phyloP scores from a whole-genome alignment of 2,329 filamentous ascomycete genomes.

The Phialocephala subalpina region DNA sequence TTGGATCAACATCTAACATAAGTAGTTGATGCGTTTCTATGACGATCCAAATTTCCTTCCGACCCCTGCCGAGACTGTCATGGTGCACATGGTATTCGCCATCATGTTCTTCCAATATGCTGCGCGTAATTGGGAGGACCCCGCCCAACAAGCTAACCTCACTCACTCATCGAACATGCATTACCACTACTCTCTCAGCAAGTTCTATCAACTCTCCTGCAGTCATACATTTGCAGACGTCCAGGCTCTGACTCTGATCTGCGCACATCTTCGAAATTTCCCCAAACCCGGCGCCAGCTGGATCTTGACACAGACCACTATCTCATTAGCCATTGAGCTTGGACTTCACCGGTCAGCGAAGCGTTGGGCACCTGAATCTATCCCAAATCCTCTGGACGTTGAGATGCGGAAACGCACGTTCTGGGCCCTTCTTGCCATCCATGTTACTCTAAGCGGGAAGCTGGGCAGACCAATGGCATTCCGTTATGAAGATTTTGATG shows the following conservation, averaged over 20 bases:
- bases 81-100: conserved; percentile 81
- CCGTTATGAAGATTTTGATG: conserved; percentile 77
- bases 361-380: conserved; percentile 56
- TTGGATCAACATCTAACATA: conserved; percentile 15
- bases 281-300: conserved; percentile 81
- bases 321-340: conserved; percentile 76
- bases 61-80: conserved; percentile 70
- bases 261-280: conserved; percentile 76
- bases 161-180: conserved; percentile 77
- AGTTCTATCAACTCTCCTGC: conserved; percentile 70
- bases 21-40: conserved; percentile 70
- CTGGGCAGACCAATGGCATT: conserved; percentile 81
- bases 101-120: conserved; percentile 81
- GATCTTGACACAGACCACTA: conserved; percentile 69
- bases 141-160: conserved; percentile 60
- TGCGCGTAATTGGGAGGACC: conserved; percentile 68
- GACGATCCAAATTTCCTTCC: conserved; percentile 72
- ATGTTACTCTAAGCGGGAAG: conserved; percentile 75
- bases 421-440: conserved; percentile 74
- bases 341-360: conserved; percentile 78
- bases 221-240: conserved; percentile 71
- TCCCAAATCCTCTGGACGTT: conserved; percentile 65
- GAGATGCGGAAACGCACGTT: conserved; percentile 83
- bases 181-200: conserved; percentile 77
- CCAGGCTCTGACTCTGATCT: conserved; percentile 77